These are phyloP conservation scores for Cynanchum wilfordii DNA, from an alignment of 257 asterid genomes.

Conservation along the genomic window DNA sequence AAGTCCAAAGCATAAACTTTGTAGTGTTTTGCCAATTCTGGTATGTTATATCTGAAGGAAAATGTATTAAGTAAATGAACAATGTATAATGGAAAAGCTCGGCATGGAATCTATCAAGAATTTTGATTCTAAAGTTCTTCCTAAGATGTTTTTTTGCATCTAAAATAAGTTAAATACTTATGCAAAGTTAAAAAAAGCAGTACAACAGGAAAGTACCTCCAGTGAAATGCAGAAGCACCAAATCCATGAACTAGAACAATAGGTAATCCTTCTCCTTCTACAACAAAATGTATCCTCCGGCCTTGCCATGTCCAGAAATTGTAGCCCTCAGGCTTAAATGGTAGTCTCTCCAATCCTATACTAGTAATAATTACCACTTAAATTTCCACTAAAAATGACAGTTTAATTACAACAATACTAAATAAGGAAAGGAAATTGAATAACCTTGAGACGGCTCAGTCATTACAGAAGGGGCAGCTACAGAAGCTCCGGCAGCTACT, in stretches of 20 bases:
- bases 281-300: slow-evolving; percentile 77
- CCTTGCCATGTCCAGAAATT: slow-evolving; percentile 86
- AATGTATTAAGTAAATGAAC: background rate
- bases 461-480: slow-evolving; percentile 44
- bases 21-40: slow-evolving; percentile 75
- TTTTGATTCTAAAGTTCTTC: background rate
- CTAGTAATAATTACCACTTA: background rate
- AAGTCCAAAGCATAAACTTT: slow-evolving; percentile 90
- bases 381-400: background rate
- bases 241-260: slow-evolving; percentile 91
- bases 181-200: background rate
- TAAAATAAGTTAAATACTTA: background rate
- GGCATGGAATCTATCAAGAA: background rate
- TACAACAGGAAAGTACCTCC: slow-evolving; percentile 56
- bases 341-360: slow-evolving; percentile 63
- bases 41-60: slow-evolving; percentile 69
- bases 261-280: slow-evolving; percentile 83
- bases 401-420: background rate
- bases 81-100: background rate
- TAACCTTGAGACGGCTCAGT: slow-evolving; percentile 59
- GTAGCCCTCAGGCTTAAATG: slow-evolving; percentile 78
- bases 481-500: slow-evolving; percentile 74
- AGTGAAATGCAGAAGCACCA: slow-evolving; percentile 96
- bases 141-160: background rate
- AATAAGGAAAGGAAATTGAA: background rate